Evolutionary conservation across 768 basidiomycete genomes (phyloP), one percentile per base, ranked within the genome.

Genomic region (Leucocoprinus birnbaumii): DNA sequence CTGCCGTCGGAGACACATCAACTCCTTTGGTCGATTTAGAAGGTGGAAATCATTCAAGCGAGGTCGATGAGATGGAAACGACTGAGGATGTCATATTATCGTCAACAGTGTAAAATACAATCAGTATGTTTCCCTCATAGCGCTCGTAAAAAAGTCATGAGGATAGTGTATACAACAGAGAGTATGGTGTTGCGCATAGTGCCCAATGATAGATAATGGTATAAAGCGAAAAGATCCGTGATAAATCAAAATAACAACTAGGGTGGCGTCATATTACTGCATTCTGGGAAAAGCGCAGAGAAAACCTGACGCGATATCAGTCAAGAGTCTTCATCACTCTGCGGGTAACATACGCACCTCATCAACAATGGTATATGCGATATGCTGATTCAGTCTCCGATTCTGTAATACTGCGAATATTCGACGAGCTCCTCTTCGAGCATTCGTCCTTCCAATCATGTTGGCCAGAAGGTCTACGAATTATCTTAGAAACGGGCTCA

Each of bases 361-460:
- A 59, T 98, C 95, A 24, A 93, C 71, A 51, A 97, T 81, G 35
- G 84, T 91, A 65, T 97, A 91, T 14, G 86, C 80, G 51, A 98
- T 85, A 66, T 97, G 94, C 65, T 96, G 93, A 68, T 96, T 97
- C 27, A 98, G 76, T n/a, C 96, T 83, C 45, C 86, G 82, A 66
- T 98, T 97, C 70, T 99, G 97, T 41, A 98, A 66, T 1, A 96
- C 93, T 3, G 94, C 87, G 67, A 98, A 98, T 57, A 97, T 90
- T 47, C 94, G 80, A 38, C 94, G 80, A 8, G 96, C 94, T 14
- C 95, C 97, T 41, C 94, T 80, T 11, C 94, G 84, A 16, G 96
- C 94, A 65, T 99, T 98, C 2, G 91, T 87, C 26, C 94, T 82
- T n/a, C 97, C 97, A 61, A 98, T 98, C 89, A 98, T 94, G 63